Base-by-base conservation (phyloP, 176 grass and related monocot genomes). In the Oryza officinalis region DNA sequence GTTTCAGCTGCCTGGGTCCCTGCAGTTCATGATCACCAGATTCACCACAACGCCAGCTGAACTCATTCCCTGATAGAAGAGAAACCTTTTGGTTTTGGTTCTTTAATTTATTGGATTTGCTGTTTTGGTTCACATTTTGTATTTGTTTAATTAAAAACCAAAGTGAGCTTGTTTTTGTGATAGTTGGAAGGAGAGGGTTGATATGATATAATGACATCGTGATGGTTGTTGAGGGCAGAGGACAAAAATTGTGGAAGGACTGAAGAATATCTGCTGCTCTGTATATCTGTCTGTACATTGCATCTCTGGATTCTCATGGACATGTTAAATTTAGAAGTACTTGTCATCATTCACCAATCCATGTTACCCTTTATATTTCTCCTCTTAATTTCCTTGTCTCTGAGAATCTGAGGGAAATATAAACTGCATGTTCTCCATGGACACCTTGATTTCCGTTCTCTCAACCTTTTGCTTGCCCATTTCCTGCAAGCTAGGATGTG, bases 241-340 rank as follows among this genome's bases (percentile, higher is more conserved):
- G 37, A 63, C 71, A 13, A 18, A 47, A 67, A 44, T 28, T 25
- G 65, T 71, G 28, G 63, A 50, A 74, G 27, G 23, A 70, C 63
- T 27, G 69, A 27, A 82, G 75, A 69, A 80, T 38, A 80, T 89
- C 63, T 87, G 71, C 67, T 83, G 63, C 84, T 87, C 86, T 97
- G 94, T 97, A 97, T 79, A 94, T 92, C 78, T 76, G 83, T 84
- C 17, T 94, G 89, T 97, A 94, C 91, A 94, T 91, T 92, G 87
- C 84, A 75, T 84, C 65, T 81, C 78, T 91, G 86, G 76, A 84
- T 87, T 86, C 31, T 86, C 37, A 73, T 92, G 71, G 81, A 74
- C 68, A 71, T 81, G 76, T 75, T 83, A 50, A 69, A 68, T 86
- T 75, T 86, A 80, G 83, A 78, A 64, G 80, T 74, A 82, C 79